Evolutionary conservation across 768 basidiomycete species (phyloP).

Genomic region (Pleurotus tuber-regium): DNA sequence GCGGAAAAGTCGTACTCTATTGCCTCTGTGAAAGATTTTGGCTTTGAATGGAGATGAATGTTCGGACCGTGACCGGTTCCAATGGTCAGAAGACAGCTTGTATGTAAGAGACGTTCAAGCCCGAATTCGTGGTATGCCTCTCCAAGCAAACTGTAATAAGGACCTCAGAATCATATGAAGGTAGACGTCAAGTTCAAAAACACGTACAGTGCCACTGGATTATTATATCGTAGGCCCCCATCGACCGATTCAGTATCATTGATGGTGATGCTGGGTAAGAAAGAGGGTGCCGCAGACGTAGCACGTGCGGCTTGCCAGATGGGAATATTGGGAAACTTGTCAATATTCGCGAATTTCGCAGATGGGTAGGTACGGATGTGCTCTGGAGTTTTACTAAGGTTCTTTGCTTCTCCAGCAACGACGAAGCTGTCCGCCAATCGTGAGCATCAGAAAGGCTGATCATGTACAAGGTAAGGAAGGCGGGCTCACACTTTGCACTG

Average conservation of each 20-base stretch:
- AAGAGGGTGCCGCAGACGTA: conserved; percentile 23
- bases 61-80: not conserved
- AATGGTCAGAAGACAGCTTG: not conserved
- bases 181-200: too few relatives aligned
- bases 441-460: too few relatives aligned
- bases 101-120: not conserved
- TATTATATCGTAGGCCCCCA: conserved; percentile 17
- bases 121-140: not conserved
- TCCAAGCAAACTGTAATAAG: not conserved
- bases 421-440: too few relatives aligned
- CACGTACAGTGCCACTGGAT: conserved; percentile 8
- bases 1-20: not conserved
- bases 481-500: not conserved
- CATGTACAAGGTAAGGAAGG: too few relatives aligned
- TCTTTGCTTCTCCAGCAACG: not conserved
- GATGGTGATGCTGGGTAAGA: conserved; percentile 22
- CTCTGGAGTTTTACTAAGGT: not conserved
- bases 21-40: not conserved
- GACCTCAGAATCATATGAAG: too few relatives aligned
- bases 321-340: conserved; percentile 12
- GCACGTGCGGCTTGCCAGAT: conserved; percentile 31
- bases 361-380: conserved; percentile 16
- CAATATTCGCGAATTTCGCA: not conserved
- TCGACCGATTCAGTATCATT: conserved; percentile 12
- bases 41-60: not conserved